Conservation (phyloP, 75 land plant species). For the Isoetes taiwanensis region DNA sequence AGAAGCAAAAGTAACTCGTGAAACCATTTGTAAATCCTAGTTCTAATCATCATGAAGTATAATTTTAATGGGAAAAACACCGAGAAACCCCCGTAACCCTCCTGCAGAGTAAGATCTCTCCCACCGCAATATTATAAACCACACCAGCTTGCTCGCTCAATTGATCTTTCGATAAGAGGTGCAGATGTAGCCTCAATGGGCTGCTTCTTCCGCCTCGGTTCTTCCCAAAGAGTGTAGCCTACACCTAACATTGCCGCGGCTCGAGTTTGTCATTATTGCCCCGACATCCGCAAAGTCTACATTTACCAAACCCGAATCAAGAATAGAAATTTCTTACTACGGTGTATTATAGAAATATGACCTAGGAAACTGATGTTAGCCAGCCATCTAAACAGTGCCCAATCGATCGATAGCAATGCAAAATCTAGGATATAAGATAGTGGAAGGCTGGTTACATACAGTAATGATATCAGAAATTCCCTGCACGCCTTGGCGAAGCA, state of each 20-base stretch:
- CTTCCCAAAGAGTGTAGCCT: conserved; percentile 75
- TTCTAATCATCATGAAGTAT: neutral
- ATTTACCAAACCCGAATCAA: conserved; percentile 90
- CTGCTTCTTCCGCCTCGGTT: conserved; percentile 93
- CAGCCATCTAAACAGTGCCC: too few relatives aligned
- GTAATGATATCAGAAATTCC: conserved; percentile 96
- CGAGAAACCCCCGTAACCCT: conserved; percentile 87
- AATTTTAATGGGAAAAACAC: conserved; percentile 17
- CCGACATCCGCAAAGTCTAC: conserved; percentile 97
- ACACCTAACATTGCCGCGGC: conserved; percentile 95
- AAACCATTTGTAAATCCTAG: too few relatives aligned
- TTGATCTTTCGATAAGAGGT: conserved; percentile 77
- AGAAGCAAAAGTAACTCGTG: too few relatives aligned
- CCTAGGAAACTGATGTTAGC: too few relatives aligned
- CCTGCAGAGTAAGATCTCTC: conserved; percentile 85
- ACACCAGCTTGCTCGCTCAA: conserved; percentile 90
- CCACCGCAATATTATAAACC: conserved; percentile 96
- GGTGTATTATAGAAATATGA: too few relatives aligned
- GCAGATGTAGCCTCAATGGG: conserved; percentile 87
- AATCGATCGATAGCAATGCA: too few relatives aligned
- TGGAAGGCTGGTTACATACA: too few relatives aligned
- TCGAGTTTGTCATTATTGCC: conserved; percentile 83
- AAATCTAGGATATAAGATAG: too few relatives aligned
- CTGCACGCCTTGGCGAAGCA: conserved; percentile 89
- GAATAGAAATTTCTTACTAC: neutral